Evolutionary conservation across 768 basidiomycete species (phyloP), one percentile per base, ranked within the genome.

Genomic region (Suillus spraguei): DNA sequence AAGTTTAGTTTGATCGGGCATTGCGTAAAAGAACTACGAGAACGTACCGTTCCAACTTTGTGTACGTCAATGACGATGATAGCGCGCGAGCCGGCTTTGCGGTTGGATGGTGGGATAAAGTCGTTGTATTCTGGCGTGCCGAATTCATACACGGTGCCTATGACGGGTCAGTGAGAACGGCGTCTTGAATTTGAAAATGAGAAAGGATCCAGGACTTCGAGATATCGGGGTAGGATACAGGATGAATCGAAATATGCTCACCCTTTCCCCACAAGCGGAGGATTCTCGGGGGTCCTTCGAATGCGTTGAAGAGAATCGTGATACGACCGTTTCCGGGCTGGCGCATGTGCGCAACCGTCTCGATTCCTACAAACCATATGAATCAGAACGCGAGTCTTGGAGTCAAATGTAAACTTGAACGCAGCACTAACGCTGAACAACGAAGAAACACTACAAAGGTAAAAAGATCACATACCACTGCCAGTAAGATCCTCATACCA

Each of bases 401-500:
- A 47, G 10, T 65, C 20, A 42, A 39, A 4, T 9, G 17, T 10
- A 54, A 41, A 56, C 10, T 36, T 56, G 11, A 35, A 54, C 53
- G 53, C n/a, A 54, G 13, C 13, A 9, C 20, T 4, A 1, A 33
- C 4, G 5, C 22, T 41, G 41, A 50, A 28, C 24, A 33, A 24
- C 28, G n/a, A 41, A 38, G 50, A 50, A 63, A 24, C 39, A 4
- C 60, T 24, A 24, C 1, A 5, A 28, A 16, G 24, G n/a, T 17
- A 61, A 36, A 33, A 41, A 59, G 14, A 33, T n/a, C 22, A 77
- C 80, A 47, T 64, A 87, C 88, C 88, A 64, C 87, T 86, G 10
- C 90, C 90, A 22, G 85, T 86, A 52, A 89, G 78, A 70, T 91
- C 89, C 68, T 91, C 88, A 65, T 91, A 91, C 90, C 89, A 91